A percentile compares a stretch with the other conserved stretches of the same genome.
Evolutionary conservation across 2,329 filamentous ascomycete genomes (phyloP).

Genomic region (Eurotiales sp.): DNA sequence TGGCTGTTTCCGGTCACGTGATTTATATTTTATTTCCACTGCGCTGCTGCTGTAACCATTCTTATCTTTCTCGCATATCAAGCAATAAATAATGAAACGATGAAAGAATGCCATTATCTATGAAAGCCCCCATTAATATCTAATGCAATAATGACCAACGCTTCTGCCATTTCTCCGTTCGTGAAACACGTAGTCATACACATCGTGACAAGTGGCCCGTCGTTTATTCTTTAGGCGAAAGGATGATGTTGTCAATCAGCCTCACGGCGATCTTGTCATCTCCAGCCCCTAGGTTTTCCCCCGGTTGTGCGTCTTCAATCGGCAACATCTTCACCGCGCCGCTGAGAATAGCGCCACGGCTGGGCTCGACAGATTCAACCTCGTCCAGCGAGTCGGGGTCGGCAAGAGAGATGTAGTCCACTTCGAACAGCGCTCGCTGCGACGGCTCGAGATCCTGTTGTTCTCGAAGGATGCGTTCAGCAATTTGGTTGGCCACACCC

Average conservation of each 20-base stretch:
- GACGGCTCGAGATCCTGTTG: slow-evolving; percentile 59
- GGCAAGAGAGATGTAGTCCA: slow-evolving; percentile 90
- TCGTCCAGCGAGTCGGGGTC: slow-evolving; percentile 82
- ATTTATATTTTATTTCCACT: too few relatives aligned
- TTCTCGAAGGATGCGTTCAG: slow-evolving; percentile 52
- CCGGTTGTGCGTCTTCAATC: slow-evolving; percentile 64
- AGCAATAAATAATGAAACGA: neutral
- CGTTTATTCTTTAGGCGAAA: slow-evolving; percentile 39
- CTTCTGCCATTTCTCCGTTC: neutral
- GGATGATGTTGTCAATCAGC: slow-evolving; percentile 89
- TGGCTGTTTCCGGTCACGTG: too few relatives aligned
- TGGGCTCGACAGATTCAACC: slow-evolving; percentile 64
- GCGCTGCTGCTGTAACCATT: too few relatives aligned
- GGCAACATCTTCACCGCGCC: slow-evolving; percentile 88
- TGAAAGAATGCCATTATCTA: too few relatives aligned
- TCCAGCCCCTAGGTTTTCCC: slow-evolving; percentile 69
- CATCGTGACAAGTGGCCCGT: neutral
- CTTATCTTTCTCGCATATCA: too few relatives aligned
- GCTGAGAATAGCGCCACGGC: slow-evolving; percentile 76
- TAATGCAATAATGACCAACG: too few relatives aligned
- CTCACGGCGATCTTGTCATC: slow-evolving; percentile 72
- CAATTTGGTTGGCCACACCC: slow-evolving; percentile 62
- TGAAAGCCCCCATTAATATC: too few relatives aligned
- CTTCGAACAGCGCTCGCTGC: slow-evolving; percentile 68
- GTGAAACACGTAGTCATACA: neutral